Evolutionary conservation across 108 stramenopile species (phyloP), one percentile per base, ranked within the genome.

Genomic region (Craspedostauros australis): DNA sequence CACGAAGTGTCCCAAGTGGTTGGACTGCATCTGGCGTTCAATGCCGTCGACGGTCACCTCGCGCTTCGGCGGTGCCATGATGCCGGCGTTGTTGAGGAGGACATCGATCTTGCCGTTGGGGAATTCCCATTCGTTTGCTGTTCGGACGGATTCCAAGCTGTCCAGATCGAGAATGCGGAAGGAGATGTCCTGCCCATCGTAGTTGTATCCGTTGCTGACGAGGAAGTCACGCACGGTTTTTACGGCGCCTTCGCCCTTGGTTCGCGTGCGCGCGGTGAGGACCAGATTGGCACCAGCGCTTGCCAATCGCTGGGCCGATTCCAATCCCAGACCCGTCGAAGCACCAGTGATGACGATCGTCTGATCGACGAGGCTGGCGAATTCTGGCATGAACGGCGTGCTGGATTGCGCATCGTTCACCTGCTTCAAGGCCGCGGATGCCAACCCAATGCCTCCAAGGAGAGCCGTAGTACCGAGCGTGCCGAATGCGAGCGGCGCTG

Each of bases 61-160:
- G 19, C 38, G 39, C 2, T 62, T 46, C 1, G 82, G 80, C 9
- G 80, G 64, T 4, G 69, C 75, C 60, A 86, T 84, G 0, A 90
- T 70, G 1, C 88, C 88, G 5, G 88, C 88, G 57, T 91, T 91
- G 62, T 86, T 84, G 56, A 91, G 53, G 0, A 89, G 52, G 2
- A 86, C 77, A 50, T 83, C 84, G 30, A 86, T 54, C 25, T 70
- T 66, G n/a, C n/a, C n/a, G 1, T 18, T 37, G 14, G 46, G 47
- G 36, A 76, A 66, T 4, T 51, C 24, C 54, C 54, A 55, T 42
- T 41, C 40, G 20, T 23, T 20, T 22, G 40, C 54, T 22, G 62
- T 47, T 43, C 68, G 63, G 0, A 77, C 66, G 26, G 73, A 59
- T 4, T 55, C 58, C 28, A 81, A 46, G 43, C 77, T 66, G 39